These are phyloP conservation scores for Colletotrichum euphorbiae DNA, from an alignment of 2,329 filamentous ascomycete species.

Conservation along the genomic window DNA sequence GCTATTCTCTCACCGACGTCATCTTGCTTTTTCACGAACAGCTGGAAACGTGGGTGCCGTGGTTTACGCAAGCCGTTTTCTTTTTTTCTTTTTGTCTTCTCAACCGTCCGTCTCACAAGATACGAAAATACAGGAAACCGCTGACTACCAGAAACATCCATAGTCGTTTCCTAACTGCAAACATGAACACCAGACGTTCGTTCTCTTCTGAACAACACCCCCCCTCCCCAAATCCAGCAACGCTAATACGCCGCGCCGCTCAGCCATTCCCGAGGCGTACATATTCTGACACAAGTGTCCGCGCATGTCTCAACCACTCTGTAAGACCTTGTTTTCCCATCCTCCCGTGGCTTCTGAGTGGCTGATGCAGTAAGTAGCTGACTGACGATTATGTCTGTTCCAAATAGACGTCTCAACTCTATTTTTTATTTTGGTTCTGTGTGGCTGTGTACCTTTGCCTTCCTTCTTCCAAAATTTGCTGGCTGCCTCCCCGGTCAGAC, in stretches of 20 bases:
- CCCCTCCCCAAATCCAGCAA: background rate
- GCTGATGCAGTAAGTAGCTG: background rate
- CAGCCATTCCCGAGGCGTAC: slow-evolving; percentile 37
- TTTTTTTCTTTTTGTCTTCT: background rate
- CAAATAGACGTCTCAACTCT: background rate
- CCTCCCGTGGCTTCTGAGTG: slow-evolving; percentile 1
- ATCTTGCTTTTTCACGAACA: background rate
- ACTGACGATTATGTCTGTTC: background rate
- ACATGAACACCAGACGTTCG: background rate
- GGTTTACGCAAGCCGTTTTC: slow-evolving; percentile 22
- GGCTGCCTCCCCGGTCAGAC: slow-evolving; percentile 34
- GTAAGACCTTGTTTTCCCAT: background rate
- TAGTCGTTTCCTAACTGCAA: background rate
- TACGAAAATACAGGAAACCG: background rate
- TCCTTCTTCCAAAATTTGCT: background rate
- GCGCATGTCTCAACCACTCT: slow-evolving; percentile 28
- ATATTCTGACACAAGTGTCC: slow-evolving; percentile 34
- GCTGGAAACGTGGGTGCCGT: slow-evolving; percentile 11
- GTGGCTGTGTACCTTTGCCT: background rate
- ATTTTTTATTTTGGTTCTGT: background rate
- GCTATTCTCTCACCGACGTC: background rate
- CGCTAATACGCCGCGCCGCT: slow-evolving; percentile 24
- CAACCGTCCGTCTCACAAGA: slow-evolving; percentile 4
- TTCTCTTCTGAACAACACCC: slow-evolving; percentile 10
- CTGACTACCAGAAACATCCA: background rate